Evolutionary conservation across 192 early-diverging fungal genomes (phyloP).

Genomic region (Coemansia sp.): DNA sequence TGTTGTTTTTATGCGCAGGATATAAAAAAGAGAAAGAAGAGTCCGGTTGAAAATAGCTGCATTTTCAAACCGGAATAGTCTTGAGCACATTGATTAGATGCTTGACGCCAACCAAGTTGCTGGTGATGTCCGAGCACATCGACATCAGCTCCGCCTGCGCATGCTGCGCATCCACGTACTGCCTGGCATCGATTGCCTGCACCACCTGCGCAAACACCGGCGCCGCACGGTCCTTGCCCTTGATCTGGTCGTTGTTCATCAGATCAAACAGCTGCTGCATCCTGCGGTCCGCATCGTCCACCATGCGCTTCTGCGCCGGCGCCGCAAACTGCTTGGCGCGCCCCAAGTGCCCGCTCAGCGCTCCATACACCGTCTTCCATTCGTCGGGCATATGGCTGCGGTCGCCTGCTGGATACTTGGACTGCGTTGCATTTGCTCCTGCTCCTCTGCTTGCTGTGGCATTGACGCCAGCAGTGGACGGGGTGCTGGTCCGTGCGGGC

Average conservation of each 20-base stretch:
- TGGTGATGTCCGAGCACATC: conserved; percentile 65
- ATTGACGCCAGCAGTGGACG: background rate
- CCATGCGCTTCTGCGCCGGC: conserved; percentile 71
- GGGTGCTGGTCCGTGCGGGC: conserved; percentile 6
- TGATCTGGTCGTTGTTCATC: conserved; percentile 80
- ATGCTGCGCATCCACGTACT: conserved; percentile 61
- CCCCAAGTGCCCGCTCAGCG: conserved; percentile 59
- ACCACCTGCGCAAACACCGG: conserved; percentile 65
- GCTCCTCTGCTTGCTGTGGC: conserved; percentile 4
- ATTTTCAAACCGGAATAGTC: conserved; percentile 23
- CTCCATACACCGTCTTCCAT: conserved; percentile 65
- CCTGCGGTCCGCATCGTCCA: conserved; percentile 87
- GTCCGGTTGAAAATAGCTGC: too few relatives aligned
- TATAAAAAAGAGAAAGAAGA: conserved; percentile 1
- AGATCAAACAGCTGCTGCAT: conserved; percentile 80
- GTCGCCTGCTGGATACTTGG: conserved; percentile 72
- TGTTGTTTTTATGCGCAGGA: background rate
- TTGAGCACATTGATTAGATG: conserved; percentile 63
- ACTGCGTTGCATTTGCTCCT: conserved; percentile 2
- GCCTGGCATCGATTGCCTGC: conserved; percentile 59
- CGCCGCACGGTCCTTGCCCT: conserved; percentile 57
- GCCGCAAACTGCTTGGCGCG: conserved; percentile 57
- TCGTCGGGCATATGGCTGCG: conserved; percentile 77
- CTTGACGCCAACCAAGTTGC: conserved; percentile 70
- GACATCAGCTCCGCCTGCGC: conserved; percentile 73